A percentile compares a stretch with the other conserved stretches of the same genome.
These are phyloP conservation scores for Cystofilobasidium bisporidii DNA, from an alignment of 768 basidiomycete genomes.

Conservation along the genomic window DNA sequence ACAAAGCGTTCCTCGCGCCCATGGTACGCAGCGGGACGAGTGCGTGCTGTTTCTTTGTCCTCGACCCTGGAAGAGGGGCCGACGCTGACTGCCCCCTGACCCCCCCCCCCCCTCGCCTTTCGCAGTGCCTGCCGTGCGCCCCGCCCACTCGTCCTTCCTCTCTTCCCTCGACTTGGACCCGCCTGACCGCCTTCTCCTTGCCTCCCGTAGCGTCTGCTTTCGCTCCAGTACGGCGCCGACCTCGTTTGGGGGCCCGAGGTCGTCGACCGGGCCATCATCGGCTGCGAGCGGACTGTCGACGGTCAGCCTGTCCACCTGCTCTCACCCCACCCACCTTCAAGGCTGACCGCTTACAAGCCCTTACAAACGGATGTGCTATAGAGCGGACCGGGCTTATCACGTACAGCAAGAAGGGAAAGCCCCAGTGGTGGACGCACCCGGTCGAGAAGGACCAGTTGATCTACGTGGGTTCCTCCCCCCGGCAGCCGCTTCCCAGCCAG, in stretches of 20 bases:
- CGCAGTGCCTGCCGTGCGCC: neutral
- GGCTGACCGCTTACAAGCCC: too few species aligned
- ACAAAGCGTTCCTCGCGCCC: constrained; percentile 89
- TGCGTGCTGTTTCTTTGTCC: constrained; percentile 34
- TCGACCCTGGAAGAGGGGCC: constrained; percentile 14
- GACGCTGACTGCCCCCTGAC: constrained; percentile 26
- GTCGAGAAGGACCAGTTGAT: constrained; percentile 72
- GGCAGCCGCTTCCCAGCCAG: too few species aligned
- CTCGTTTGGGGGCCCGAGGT: constrained; percentile 96
- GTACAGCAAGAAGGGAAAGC: constrained; percentile 63
- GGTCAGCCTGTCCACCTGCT: constrained; percentile 48
- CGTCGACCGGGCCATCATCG: constrained; percentile 89
- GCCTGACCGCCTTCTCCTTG: neutral
- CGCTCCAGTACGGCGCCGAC: constrained; percentile 83
- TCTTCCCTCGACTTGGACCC: neutral
- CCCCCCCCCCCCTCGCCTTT: constrained; percentile 6
- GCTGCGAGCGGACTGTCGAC: constrained; percentile 71
- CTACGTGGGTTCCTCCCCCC: neutral
- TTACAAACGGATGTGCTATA: too few species aligned
- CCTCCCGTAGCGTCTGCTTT: constrained; percentile 51
- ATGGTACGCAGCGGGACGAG: constrained; percentile 93
- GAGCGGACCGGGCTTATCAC: constrained; percentile 77
- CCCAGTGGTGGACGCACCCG: constrained; percentile 87
- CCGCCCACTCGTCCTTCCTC: neutral
- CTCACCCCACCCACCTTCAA: too few species aligned